Base-by-base conservation (phyloP, 176 grass and related monocot genomes). In the Thalia dealbata region DNA sequence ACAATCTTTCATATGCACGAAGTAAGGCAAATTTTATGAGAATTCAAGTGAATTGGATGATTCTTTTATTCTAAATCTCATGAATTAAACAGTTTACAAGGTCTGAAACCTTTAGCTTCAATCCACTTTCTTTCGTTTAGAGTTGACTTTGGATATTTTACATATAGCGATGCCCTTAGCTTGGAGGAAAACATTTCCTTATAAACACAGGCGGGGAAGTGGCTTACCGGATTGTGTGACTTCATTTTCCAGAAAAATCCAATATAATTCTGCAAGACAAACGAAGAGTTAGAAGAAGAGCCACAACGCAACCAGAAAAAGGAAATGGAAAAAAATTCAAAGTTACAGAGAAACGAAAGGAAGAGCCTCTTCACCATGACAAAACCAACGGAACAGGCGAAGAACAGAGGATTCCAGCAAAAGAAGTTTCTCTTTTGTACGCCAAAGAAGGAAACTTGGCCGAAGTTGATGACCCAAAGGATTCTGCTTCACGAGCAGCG, bases 221-320 rank as follows among this genome's bases (percentile, higher is more conserved):
- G 58, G 21, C 81, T 83, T 78, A 75, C 68, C 51, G 10, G 55
- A 61, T 28, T 41, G 9, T 56, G 74, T 26, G 78, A 78, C 60
- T 74, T 83, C 81, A 83, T 69, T 69, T 75, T 76, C 77, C 63
- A 71, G 51, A 28, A 80, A 75, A 29, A 73, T 45, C 51, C 50
- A 15, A 27, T 12, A 74, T 1, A 48, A 48, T 66, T 61, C 69
- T 84, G 60, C 56, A 70, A 46, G 73, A 54, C 45, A 74, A 12
- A 59, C 62, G 32, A 77, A 44, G 50, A 73, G 26, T 62, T 23
- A 61, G 71, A 67, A 46, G 63, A 72, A 73, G 4, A 83, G 68
- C 65, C 73, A 74, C 38, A 21, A 46, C 8, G 23, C 62, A 29
- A 32, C 59, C 30, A 77, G 18, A 51, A 54, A 35, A 61, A 64